A percentile compares a stretch with the other conserved stretches of the same genome.
These are phyloP conservation scores for Cornus controversa DNA, from an alignment of 148 eudicot species.

Conservation along the genomic window DNA sequence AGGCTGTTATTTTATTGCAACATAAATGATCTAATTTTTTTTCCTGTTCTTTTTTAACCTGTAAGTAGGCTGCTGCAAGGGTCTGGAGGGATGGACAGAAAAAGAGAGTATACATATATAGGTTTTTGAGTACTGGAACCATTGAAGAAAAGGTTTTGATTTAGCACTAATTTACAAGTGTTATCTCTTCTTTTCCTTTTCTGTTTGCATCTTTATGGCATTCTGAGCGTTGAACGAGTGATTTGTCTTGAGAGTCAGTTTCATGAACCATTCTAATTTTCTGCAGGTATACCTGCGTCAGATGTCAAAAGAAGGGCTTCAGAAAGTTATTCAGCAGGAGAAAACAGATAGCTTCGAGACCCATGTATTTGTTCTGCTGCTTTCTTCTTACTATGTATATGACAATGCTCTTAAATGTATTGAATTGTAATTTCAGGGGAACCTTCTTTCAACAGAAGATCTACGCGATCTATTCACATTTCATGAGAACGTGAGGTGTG, in stretches of 20 bases:
- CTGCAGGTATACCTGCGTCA: slow-evolving; percentile 98
- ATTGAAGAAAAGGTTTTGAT: slow-evolving; percentile 91
- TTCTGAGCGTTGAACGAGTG: not conserved
- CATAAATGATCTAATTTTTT: not conserved
- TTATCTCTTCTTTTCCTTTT: not conserved
- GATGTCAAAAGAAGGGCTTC: slow-evolving; percentile 99
- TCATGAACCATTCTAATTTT: slow-evolving; percentile 7
- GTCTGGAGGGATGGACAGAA: slow-evolving; percentile 99
- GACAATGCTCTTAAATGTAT: slow-evolving; percentile 3
- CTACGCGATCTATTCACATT: slow-evolving; percentile 86
- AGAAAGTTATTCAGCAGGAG: slow-evolving; percentile 91
- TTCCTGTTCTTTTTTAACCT: not conserved
- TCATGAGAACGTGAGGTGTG: slow-evolving; percentile 61
- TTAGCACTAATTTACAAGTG: slow-evolving; percentile 12
- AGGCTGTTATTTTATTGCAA: not conserved
- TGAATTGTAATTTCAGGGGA: slow-evolving; percentile 55
- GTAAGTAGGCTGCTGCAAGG: slow-evolving; percentile 93
- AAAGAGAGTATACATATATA: slow-evolving; percentile 92
- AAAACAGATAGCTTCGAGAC: slow-evolving; percentile 57
- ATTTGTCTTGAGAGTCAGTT: not conserved
- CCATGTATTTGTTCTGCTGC: slow-evolving; percentile 24
- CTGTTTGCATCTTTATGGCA: not conserved
- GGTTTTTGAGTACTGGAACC: slow-evolving; percentile 95
- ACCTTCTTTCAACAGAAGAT: slow-evolving; percentile 83
- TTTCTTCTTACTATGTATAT: slow-evolving; percentile 3